Percentiles rank a stretch among this genome's conserved stretches.
Evolutionary conservation across 2,329 filamentous ascomycete genomes (phyloP).

Genomic region (Aspergillus fischeri): DNA sequence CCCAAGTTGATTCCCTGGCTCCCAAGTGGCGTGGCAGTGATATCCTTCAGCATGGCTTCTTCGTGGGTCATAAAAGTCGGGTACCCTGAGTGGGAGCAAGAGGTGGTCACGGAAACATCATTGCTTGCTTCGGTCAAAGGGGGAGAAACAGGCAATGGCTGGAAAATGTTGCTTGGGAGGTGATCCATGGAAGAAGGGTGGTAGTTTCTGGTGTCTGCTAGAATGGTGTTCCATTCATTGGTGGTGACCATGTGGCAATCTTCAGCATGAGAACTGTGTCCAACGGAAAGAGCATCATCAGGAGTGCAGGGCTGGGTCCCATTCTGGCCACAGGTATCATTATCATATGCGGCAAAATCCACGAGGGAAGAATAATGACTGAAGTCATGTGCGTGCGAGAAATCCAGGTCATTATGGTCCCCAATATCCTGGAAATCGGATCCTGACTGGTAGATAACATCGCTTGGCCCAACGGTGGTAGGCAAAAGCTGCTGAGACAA

Average conservation of each 20-base stretch:
- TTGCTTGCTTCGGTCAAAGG: conserved; percentile 41
- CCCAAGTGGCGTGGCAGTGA: conserved; percentile 30
- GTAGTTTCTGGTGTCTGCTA: conserved; percentile 31
- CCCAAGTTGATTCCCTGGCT: conserved; percentile 34
- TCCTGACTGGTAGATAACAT: conserved; percentile 36
- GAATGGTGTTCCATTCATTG: conserved; percentile 35
- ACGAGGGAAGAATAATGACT: conserved; percentile 35
- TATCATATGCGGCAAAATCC: conserved; percentile 39
- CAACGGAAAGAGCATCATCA: conserved; percentile 36
- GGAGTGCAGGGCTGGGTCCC: conserved; percentile 28
- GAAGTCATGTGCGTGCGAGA: conserved; percentile 35
- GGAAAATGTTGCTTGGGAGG: conserved; percentile 32
- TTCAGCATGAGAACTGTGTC: conserved; percentile 36
- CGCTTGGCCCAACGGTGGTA: conserved; percentile 34
- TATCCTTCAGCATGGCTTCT: conserved; percentile 35
- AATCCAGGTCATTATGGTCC: conserved; percentile 36
- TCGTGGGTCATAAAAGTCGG: conserved; percentile 36
- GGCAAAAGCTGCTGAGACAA: conserved; percentile 40
- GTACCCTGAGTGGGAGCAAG: conserved; percentile 38
- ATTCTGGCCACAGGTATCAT: conserved; percentile 34
- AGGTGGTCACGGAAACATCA: conserved; percentile 38
- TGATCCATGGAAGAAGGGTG: conserved; percentile 34
- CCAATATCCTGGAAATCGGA: conserved; percentile 37
- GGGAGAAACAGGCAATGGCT: conserved; percentile 39
- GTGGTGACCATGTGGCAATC: conserved; percentile 31